Conservation (phyloP, 352 stramenopile species). For the Nothophytophthora sp. region DNA sequence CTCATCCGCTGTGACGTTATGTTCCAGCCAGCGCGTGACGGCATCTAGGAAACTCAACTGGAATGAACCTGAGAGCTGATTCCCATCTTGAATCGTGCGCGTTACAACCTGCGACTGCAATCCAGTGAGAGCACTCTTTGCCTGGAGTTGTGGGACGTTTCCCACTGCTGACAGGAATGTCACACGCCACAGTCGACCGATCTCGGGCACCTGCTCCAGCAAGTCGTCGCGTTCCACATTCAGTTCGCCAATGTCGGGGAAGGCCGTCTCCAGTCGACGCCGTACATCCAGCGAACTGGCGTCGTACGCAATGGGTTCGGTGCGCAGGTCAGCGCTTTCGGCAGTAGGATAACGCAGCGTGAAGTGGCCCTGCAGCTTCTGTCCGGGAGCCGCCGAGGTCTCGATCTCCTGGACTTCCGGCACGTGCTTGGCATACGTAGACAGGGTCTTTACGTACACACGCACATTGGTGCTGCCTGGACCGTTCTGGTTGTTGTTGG, state of each 20-base stretch:
- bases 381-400: conserved; percentile 67
- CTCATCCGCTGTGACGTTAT: conserved; percentile 68
- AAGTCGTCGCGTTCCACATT: conserved; percentile 56
- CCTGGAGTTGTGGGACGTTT: conserved; percentile 73
- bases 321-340: conserved; percentile 12
- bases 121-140: conserved; percentile 73
- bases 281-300: conserved; percentile 62
- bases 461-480: conserved; percentile 89
- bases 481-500: conserved; percentile 93
- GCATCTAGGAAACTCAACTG: conserved; percentile 68
- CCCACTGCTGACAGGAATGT: conserved; percentile 90
- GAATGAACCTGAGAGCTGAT: conserved; percentile 89
- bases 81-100: conserved; percentile 80
- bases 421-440: conserved; percentile 83
- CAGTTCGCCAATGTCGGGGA: conserved; percentile 47
- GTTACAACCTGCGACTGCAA: conserved; percentile 71
- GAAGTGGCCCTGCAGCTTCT: conserved; percentile 90
- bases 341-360: conserved; percentile 35
- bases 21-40: conserved; percentile 54
- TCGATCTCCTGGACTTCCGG: conserved; percentile 92
- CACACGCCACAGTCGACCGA: conserved; percentile 86
- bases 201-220: conserved; percentile 57
- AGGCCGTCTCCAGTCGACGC: conserved; percentile 52
- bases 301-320: conserved; percentile 73
- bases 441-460: conserved; percentile 93